Evolutionary conservation across 2,329 filamentous ascomycete genomes (phyloP).

Genomic region (Hypoxylon sp.): DNA sequence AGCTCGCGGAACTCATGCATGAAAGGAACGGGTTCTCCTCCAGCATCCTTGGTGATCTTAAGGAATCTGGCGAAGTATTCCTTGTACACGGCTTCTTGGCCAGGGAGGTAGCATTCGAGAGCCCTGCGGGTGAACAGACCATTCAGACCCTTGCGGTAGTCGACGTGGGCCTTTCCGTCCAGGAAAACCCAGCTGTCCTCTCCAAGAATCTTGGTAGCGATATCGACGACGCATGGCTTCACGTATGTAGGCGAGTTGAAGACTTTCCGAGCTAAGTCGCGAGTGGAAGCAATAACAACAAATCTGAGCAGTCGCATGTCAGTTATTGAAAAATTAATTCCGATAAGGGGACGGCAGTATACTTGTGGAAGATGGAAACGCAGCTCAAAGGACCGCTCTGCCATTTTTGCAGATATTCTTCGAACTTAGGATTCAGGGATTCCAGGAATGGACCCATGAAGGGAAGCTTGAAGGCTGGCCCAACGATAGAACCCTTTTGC

Average conservation of each 20-base stretch:
- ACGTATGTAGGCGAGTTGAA: constrained; percentile 94
- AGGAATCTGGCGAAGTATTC: constrained; percentile 86
- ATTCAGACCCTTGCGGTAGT: constrained; percentile 97
- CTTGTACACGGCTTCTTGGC: constrained; percentile 92
- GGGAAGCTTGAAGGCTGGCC: constrained; percentile 80
- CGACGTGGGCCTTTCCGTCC: constrained; percentile 93
- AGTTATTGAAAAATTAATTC: neutral
- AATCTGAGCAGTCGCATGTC: constrained; percentile 70
- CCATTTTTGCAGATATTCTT: constrained; percentile 94
- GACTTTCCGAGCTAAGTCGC: constrained; percentile 95
- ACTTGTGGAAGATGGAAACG: constrained; percentile 99
- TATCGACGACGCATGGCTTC: constrained; percentile 96
- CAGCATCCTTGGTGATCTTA: constrained; percentile 77
- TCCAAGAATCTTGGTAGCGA: constrained; percentile 92
- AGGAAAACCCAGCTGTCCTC: constrained; percentile 97
- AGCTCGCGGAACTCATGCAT: constrained; percentile 94
- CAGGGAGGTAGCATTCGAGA: constrained; percentile 88
- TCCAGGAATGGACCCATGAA: constrained; percentile 97
- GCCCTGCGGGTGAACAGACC: constrained; percentile 93
- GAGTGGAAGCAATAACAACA: constrained; percentile 94
- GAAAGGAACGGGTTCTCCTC: constrained; percentile 83
- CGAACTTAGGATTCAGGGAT: constrained; percentile 91
- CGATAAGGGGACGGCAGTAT: constrained; percentile 53
- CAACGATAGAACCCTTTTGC: constrained; percentile 81
- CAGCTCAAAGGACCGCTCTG: constrained; percentile 90